A percentile compares a stretch with the other conserved stretches of the same genome.
These are phyloP conservation scores for Moricandia arvensis DNA, from an alignment of 345 rosid species.

Conservation along the genomic window DNA sequence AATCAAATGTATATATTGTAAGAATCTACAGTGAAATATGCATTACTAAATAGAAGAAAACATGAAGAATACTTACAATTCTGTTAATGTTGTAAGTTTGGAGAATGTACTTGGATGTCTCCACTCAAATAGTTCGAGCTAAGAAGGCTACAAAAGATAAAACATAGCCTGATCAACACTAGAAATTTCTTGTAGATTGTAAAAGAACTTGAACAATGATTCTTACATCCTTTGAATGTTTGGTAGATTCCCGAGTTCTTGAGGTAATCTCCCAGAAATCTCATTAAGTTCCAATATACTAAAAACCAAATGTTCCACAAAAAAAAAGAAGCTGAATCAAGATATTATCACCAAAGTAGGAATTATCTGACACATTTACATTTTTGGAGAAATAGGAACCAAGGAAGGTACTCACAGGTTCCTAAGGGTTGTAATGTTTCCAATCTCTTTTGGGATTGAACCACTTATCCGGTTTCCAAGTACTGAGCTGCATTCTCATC, in stretches of 20 bases:
- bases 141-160: slow-evolving; percentile 38
- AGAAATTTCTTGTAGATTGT: slow-evolving; percentile 14
- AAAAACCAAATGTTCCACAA: neutral
- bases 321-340: slow-evolving; percentile 2
- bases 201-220: neutral
- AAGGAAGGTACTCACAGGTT: slow-evolving; percentile 47
- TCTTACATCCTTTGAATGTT: slow-evolving; percentile 29
- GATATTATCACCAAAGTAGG: neutral
- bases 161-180: slow-evolving; percentile 13
- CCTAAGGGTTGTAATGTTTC: slow-evolving; percentile 42
- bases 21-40: neutral
- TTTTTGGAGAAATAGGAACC: neutral
- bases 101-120: slow-evolving; percentile 46
- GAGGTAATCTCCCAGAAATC: slow-evolving; percentile 45
- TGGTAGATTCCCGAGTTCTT: slow-evolving; percentile 42
- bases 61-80: slow-evolving; percentile 40
- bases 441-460: slow-evolving; percentile 52
- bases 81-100: slow-evolving; percentile 41
- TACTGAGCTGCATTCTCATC: slow-evolving; percentile 41
- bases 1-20: neutral
- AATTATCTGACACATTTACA: neutral
- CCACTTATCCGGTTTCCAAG: slow-evolving; percentile 52
- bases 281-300: slow-evolving; percentile 44
- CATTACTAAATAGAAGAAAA: neutral
- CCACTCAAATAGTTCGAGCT: slow-evolving; percentile 55